Evolutionary conservation across 768 basidiomycete genomes (phyloP), one percentile per base, ranked within the genome.

Genomic region (Lyophyllum atratum): DNA sequence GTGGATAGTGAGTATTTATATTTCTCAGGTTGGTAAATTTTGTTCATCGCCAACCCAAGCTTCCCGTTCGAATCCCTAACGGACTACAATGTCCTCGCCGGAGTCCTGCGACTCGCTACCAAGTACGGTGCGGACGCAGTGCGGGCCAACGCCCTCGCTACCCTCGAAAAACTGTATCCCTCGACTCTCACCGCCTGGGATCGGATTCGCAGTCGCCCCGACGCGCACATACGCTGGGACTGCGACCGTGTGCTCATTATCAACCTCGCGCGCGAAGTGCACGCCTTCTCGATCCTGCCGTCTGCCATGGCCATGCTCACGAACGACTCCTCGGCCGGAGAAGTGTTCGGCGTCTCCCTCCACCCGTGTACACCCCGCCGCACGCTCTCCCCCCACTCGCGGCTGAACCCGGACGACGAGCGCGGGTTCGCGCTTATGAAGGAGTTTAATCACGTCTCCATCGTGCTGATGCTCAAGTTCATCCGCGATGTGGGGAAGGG

Each of bases 291-390:
- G 4, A 54, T 64, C 45, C 55, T 66, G 24, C 65, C 65, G 5
- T 51, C 60, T 0, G 65, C 65, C 22, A 64, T 66, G 63, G 65
- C 65, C 17, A 54, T 58, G 43, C 54, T 66, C 4, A 55, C 61
- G 5, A 64, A 66, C 53, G 60, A 64, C 24, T 49, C 57, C 45
- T 62, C 60, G 11, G 62, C 62, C 2, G 59, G 63, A 11, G 62
- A 66, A 28, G 63, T 64, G 1, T 66, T 66, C 21, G 60, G 63
- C 6, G 55, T 64, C 2, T 40, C 29, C 0, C 39, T 64, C 0
- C 56, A 59, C 39, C 17, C 56, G 3, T 24, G 17, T 21, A 26
- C 39, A 12, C 51, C 44, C 9, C 44, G 34, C 7, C 47, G 49
- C 17, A 29, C 17, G 17, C 55, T 15, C 12, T 19, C 40, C 5